Percentiles rank a stretch among this genome's conserved stretches.
Conservation (phyloP, 345 rosid species). For the Abelmoschus esculentus region DNA sequence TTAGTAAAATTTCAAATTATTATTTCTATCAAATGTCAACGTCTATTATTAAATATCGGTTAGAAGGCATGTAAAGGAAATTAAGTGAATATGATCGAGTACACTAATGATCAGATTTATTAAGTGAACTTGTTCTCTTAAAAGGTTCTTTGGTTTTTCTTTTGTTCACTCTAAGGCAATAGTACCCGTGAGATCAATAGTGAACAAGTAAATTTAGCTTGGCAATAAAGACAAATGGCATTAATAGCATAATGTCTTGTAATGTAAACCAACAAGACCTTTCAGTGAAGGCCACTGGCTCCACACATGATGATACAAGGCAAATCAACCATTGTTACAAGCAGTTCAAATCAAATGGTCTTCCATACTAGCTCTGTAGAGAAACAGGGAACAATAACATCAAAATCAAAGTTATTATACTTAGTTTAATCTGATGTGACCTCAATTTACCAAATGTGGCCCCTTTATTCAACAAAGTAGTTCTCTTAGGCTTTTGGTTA, state of each 20-base stretch:
- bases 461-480: not conserved
- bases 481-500: slow-evolving; percentile 6
- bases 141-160: not conserved
- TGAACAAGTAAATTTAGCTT: not conserved
- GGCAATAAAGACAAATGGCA: not conserved
- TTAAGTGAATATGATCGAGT: too few species aligned
- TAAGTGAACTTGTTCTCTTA: too few species aligned
- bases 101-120: too few species aligned
- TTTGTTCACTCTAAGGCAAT: not conserved
- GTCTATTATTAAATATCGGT: too few species aligned
- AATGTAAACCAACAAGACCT: not conserved
- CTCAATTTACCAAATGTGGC: not conserved
- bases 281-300: not conserved
- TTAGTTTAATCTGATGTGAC: not conserved
- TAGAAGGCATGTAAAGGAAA: too few species aligned
- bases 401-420: not conserved
- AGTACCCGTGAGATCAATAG: not conserved
- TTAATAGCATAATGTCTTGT: not conserved
- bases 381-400: not conserved
- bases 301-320: not conserved
- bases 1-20: too few species aligned
- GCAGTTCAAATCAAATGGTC: not conserved
- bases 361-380: not conserved
- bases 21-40: too few species aligned
- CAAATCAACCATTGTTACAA: not conserved